Conservation (phyloP, 78 protist species). For the Dictyostelium purpureum region DNA sequence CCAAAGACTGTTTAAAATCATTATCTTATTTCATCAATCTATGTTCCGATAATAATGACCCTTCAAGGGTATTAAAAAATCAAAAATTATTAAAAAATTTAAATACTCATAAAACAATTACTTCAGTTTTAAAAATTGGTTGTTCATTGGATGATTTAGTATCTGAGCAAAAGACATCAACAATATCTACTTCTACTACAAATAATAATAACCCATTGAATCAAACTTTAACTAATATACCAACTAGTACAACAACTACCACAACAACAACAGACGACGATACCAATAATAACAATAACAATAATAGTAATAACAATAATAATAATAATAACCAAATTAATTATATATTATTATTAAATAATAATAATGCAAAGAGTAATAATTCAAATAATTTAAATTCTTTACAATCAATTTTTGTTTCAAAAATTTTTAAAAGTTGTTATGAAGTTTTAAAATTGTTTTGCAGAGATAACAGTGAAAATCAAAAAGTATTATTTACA, state of each 20-base stretch:
- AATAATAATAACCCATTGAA: too few relatives aligned
- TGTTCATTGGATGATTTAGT: constrained; percentile 46
- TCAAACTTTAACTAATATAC: neutral
- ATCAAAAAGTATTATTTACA: constrained; percentile 34
- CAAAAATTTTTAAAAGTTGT: constrained; percentile 56
- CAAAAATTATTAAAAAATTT: constrained; percentile 29
- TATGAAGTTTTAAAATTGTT: constrained; percentile 47
- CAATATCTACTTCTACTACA: neutral
- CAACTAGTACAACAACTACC: neutral
- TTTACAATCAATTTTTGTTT: constrained; percentile 9
- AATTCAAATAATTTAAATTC: neutral
- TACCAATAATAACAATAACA: neutral
- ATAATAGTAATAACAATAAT: neutral
- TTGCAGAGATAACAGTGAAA: constrained; percentile 27
- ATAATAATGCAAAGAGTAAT: neutral
- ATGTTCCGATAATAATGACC: neutral
- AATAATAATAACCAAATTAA: neutral
- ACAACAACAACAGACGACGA: neutral
- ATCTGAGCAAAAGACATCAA: neutral
- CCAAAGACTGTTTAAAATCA: constrained; percentile 22
- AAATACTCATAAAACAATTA: constrained; percentile 25
- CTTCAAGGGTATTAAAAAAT: constrained; percentile 16
- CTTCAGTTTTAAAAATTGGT: constrained; percentile 57
- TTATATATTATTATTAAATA: constrained; percentile 14
- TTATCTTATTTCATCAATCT: constrained; percentile 34